phyloP scores from a whole-genome alignment of 345 rosid genomes.

The Populus tremula region DNA sequence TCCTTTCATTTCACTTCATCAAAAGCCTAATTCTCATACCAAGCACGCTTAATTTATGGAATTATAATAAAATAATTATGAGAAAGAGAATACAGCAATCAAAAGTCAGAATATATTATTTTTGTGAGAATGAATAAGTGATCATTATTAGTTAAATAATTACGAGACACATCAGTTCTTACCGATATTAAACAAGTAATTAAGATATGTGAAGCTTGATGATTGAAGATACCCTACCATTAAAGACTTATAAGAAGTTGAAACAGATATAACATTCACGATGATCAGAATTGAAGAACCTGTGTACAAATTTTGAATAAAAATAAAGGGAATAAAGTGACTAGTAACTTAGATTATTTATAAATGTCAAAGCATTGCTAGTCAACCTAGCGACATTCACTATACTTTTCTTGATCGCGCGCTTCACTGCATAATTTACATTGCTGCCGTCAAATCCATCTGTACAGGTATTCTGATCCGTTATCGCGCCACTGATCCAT shows the following conservation, averaged over 20 bases:
- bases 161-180: too few relatives aligned
- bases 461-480: conserved; percentile 63
- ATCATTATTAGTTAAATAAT: too few relatives aligned
- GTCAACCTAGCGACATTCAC: conserved; percentile 46
- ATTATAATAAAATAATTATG: background rate
- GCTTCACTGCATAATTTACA: conserved; percentile 43
- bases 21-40: conserved; percentile 25
- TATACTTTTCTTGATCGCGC: conserved; percentile 36
- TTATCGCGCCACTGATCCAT: conserved; percentile 65
- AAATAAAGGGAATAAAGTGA: background rate
- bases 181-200: too few relatives aligned
- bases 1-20: background rate
- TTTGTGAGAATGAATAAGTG: too few relatives aligned
- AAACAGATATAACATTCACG: too few relatives aligned
- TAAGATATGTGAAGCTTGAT: too few relatives aligned
- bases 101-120: too few relatives aligned
- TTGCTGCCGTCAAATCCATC: conserved; percentile 57
- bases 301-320: background rate
- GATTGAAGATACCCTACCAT: too few relatives aligned
- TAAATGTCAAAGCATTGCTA: conserved; percentile 67
- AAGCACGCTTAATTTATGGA: conserved; percentile 17
- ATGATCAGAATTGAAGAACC: too few relatives aligned
- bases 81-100: background rate
- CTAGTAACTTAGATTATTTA: conserved; percentile 32
- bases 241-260: too few relatives aligned